Evolutionary conservation across 352 stramenopile genomes (phyloP), one percentile per base, ranked within the genome.

Genomic region (Pythium dissimile): DNA sequence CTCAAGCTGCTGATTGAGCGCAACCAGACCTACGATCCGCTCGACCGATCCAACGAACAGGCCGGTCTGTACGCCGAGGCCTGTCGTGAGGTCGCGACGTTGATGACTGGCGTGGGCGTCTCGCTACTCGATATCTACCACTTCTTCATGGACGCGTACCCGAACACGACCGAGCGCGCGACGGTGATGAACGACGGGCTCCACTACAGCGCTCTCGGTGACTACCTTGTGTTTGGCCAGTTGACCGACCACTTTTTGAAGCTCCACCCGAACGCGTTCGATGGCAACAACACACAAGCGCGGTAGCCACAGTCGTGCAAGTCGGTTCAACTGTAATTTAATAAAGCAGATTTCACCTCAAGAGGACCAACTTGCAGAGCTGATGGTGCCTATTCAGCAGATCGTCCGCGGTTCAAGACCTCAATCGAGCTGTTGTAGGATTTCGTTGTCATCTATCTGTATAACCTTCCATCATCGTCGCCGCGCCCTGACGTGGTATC

Each of bases 161-260:
- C 49, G 16, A 31, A 48, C n/a, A 20, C 24, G 5, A 32, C 11
- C 3, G 10, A 37, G 27, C 38, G 37, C 20, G 16, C 16, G 5
- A 5, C 10, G 16, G 23, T 53, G 18, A 30, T 53, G 12, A 15
- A 16, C 10, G 58, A 66, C 39, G 58, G 58, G 4, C 50, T 66
- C 15, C 58, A 66, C 38, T 59, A 60, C 20, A 45, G 15, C 10
- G 10, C 3, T 18, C 21, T 24, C 4, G 57, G 57, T 16, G 51
- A 65, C 31, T 18, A 37, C 7, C 27, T 54, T n/a, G 34, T 65
- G 15, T 57, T 38, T 11, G 41, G 57, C 34, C 27, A 49, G 43
- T 23, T 62, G 10, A 23, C n/a, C 6, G 23, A 47, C 20, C 31
- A 35, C 8, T 35, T 35, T n/a, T n/a, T n/a, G n/a, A n/a, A n/a